Percentiles rank a stretch among this genome's conserved stretches.
Evolutionary conservation across 805 yeast species (phyloP).

Genomic region (Starmerella khaoyaiensis): DNA sequence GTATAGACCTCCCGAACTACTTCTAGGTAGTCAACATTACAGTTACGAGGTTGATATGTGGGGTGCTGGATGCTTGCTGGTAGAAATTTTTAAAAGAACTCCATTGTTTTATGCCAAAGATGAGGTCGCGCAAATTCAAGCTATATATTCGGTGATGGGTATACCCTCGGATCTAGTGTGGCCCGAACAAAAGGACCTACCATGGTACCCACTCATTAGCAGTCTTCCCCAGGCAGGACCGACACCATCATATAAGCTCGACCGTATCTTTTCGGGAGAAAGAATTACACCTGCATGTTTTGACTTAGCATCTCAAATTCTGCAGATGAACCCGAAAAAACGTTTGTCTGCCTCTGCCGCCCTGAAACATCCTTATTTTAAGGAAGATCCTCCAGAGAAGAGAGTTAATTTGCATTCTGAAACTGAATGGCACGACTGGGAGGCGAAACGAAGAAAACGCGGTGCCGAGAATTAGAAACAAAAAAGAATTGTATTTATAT

Average conservation of each 20-base stretch:
- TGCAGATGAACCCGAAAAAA: conserved; percentile 53
- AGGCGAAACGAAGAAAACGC: conserved; percentile 60
- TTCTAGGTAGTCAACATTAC: conserved; percentile 81
- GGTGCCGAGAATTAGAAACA: conserved; percentile 1
- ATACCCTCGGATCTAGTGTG: conserved; percentile 61
- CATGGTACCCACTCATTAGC: conserved; percentile 77
- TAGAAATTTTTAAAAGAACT: conserved; percentile 60
- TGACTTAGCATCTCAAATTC: conserved; percentile 50
- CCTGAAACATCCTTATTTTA: conserved; percentile 56
- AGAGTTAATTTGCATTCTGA: conserved; percentile 46
- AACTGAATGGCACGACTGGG: conserved; percentile 95
- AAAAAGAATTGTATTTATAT: neutral
- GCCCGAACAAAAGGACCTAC: conserved; percentile 67
- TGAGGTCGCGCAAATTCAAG: conserved; percentile 69
- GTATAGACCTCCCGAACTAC: conserved; percentile 93
- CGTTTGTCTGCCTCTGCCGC: conserved; percentile 63
- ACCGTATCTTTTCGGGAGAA: conserved; percentile 30
- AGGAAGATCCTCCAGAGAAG: conserved; percentile 52
- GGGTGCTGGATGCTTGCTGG: conserved; percentile 89
- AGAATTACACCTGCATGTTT: conserved; percentile 36
- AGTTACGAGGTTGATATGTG: conserved; percentile 88
- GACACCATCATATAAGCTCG: conserved; percentile 26
- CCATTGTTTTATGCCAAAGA: conserved; percentile 83
- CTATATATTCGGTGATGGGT: conserved; percentile 75
- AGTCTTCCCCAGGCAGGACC: conserved; percentile 36